phyloP scores from a whole-genome alignment of 2,329 filamentous ascomycete species.

The Aspergillus fumigatiaffinis region DNA sequence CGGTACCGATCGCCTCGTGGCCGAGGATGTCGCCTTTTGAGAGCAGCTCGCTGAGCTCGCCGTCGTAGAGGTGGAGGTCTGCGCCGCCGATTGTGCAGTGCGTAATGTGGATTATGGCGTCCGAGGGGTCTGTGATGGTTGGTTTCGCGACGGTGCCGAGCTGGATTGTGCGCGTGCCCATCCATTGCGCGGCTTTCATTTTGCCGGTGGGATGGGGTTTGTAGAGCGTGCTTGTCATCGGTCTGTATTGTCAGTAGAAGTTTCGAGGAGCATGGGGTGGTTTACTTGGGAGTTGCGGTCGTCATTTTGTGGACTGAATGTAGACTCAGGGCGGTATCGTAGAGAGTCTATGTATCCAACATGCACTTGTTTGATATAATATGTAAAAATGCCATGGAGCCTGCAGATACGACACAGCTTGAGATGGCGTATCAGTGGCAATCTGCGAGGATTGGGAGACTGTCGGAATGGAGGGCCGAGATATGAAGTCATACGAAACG shows the following conservation, averaged over 20 bases:
- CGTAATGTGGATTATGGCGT: conserved; percentile 32
- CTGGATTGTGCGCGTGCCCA: conserved; percentile 26
- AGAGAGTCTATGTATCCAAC: neutral
- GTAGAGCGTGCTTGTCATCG: neutral
- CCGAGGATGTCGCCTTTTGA: conserved; percentile 26
- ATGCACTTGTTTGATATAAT: neutral
- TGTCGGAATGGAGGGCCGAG: neutral
- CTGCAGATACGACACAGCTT: neutral
- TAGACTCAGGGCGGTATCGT: neutral
- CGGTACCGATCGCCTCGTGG: conserved; percentile 28
- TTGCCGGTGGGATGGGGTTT: conserved; percentile 24
- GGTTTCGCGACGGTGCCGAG: conserved; percentile 32
- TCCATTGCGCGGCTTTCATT: conserved; percentile 30
- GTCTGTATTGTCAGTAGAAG: neutral
- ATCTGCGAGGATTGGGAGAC: neutral
- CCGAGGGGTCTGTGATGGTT: conserved; percentile 27
- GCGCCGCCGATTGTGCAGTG: conserved; percentile 33
- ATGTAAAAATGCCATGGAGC: neutral
- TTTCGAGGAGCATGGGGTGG: neutral
- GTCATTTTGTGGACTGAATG: neutral
- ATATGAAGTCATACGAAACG: neutral
- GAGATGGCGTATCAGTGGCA: neutral
- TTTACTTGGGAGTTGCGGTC: neutral
- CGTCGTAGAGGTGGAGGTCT: conserved; percentile 31
- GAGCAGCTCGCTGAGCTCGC: conserved; percentile 27